phyloP scores from a whole-genome alignment of 2,329 filamentous ascomycete genomes.

The Xylariaceae sp. region DNA sequence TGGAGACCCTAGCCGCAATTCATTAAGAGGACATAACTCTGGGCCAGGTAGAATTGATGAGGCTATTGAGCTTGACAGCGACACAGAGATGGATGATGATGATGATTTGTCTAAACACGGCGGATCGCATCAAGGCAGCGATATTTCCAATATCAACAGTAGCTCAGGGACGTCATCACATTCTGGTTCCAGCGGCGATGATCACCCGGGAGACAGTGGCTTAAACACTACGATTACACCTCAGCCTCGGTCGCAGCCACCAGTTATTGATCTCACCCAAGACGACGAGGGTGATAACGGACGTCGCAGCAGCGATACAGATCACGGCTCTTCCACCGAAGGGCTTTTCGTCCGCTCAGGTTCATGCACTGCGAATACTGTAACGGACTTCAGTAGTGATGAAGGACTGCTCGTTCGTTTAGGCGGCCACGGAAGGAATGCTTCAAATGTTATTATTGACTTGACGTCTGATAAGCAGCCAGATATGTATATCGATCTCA shows the following conservation, averaged over 20 bases:
- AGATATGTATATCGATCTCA: neutral
- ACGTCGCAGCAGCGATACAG: neutral
- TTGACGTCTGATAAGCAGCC: neutral
- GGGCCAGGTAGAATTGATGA: neutral
- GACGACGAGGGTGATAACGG: conserved; percentile 9
- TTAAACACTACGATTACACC: neutral
- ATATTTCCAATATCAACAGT: neutral
- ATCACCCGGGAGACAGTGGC: neutral
- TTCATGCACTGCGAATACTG: conserved; percentile 1
- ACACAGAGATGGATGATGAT: conserved; percentile 7
- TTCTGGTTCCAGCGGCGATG: neutral
- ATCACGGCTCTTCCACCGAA: neutral
- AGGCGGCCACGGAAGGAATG: neutral
- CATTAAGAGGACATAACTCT: conserved; percentile 14
- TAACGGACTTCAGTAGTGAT: neutral
- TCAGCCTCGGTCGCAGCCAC: neutral
- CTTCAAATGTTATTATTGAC: neutral
- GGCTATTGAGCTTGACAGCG: conserved; percentile 7
- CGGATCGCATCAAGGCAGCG: neutral
- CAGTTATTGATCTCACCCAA: conserved; percentile 2
- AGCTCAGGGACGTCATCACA: neutral
- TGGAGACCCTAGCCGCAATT: neutral
- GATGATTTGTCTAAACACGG: neutral
- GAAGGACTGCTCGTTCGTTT: too few species aligned
- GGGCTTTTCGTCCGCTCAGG: conserved; percentile 16